Base-by-base conservation (phyloP, 139 green algal genomes). In the Raphidocelis subcapitata region DNA sequence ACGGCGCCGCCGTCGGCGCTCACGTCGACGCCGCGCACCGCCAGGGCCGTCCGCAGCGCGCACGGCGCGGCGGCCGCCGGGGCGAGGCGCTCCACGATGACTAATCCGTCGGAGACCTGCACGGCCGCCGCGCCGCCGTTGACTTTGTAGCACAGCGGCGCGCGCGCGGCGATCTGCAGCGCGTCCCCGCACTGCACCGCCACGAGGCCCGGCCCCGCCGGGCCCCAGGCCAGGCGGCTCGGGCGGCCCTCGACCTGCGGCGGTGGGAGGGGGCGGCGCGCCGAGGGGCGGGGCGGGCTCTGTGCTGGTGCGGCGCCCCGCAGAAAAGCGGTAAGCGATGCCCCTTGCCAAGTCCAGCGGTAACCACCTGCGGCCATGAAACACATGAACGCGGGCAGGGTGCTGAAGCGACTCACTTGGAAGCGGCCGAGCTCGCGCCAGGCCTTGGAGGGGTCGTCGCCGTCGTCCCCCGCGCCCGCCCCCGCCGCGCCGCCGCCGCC, bases 201-300 rank as follows among this genome's bases (percentile, higher is more conserved):
- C 67, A 86, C 77, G 23, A 89, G 63, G 26, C 80, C 77, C 2
- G 77, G 74, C 35, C 69, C 63, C n/a, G n/a, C n/a, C 5, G 75
- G 69, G 32, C 83, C 83, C 83, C 83, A 88, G 59, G 80, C 65
- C 71, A 88, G 76, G 20, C 16, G 5, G n/a, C 64, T 37, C 0
- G 67, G 49, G 2, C 49, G 65, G 33, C 57, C 60, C 24, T 70
- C 73, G 14, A 82, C 77, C 81, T 86, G 75, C 23, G 44, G 63
- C 33, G 14, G 24, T 5, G 14, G 46, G n/a, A n/a, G n/a, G n/a
- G n/a, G n/a, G n/a, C n/a, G n/a, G n/a, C n/a, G n/a, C n/a, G n/a
- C n/a, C n/a, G n/a, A n/a, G n/a, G n/a, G n/a, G n/a, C n/a, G n/a
- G n/a, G n/a, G n/a, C n/a, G n/a, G n/a, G n/a, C n/a, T n/a, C n/a